Evolutionary conservation across 2,329 filamentous ascomycete species (phyloP), one percentile per base, ranked within the genome.

Genomic region (Cladophialophora immunda): DNA sequence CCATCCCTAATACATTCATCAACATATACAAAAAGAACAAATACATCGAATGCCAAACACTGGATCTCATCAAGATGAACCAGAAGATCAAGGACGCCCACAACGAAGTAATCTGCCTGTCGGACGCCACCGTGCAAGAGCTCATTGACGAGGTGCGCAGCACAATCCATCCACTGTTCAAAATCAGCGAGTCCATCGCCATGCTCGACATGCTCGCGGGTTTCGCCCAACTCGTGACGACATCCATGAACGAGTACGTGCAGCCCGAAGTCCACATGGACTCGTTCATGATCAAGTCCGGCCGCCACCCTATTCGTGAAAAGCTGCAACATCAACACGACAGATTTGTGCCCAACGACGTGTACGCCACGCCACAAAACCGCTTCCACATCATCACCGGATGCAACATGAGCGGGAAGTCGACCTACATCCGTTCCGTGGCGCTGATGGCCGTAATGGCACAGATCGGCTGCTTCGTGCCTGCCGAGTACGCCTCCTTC

Each of bases 371-470:
- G 0, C 85, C 90, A 36, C 89, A 94, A 67, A 89, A 89, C 38
- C 88, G 94, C 1, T 97, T 97, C 74, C 94, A 98, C 71, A 91
- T 98, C 68, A 90, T 99, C 69, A 98, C 94, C 0, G 94, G 95
- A 3, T 96, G 92, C 77, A 99, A 99, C 73, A 99, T 99, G 95
- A 97, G 93, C 73, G 95, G 94, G 0, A 99, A 98, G 77, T 97
- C 92, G 70, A 99, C 94, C 0, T 98, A 97, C 75, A 97, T 98
- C 69, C 89, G 93, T 58, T 90, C 91, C 1, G 84, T 97, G 27
- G 92, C 94, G 0, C 81, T 99, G 34, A 87, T 96, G 75, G 88
- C 91, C 53, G 89, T 99, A 65, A 97, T 99, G 93, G 93, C 93
- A 0, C 95, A 99, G 74, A 89, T 97, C 59, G 94, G 94, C 2